Conservation (phyloP, 73 alveolate genomes). For the Paramecium primaurelia region DNA sequence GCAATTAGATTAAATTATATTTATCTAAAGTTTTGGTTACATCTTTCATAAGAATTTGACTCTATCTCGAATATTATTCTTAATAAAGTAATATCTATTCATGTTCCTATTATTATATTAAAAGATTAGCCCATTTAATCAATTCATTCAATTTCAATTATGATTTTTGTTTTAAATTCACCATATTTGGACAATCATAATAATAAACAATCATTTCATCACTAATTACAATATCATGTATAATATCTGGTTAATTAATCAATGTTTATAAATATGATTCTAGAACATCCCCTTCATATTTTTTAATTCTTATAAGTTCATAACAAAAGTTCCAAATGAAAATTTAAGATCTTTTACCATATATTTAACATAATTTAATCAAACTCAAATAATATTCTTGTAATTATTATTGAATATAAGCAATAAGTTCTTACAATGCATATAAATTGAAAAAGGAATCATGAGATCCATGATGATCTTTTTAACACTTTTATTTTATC, state of each 20-base stretch:
- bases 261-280: not conserved
- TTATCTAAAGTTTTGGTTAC: not conserved
- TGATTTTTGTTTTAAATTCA: not conserved
- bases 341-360: not conserved
- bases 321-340: constrained; percentile 12
- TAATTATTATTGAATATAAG: not conserved
- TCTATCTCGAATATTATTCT: not conserved
- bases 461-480: not conserved
- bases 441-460: not conserved
- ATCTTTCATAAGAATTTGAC: constrained; percentile 33
- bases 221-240: not conserved
- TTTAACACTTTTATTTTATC: not conserved
- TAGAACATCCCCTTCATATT: not conserved
- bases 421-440: not conserved
- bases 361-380: not conserved
- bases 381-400: not conserved
- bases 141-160: not conserved
- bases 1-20: not conserved
- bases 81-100: not conserved
- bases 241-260: not conserved
- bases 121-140: not conserved
- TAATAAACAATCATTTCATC: constrained; percentile 29
- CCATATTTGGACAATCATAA: not conserved
- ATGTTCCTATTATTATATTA: not conserved
- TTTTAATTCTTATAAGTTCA: constrained; percentile 22